Evolutionary conservation across 306 rosid species (phyloP).

Genomic region (Castanospermum australe): DNA sequence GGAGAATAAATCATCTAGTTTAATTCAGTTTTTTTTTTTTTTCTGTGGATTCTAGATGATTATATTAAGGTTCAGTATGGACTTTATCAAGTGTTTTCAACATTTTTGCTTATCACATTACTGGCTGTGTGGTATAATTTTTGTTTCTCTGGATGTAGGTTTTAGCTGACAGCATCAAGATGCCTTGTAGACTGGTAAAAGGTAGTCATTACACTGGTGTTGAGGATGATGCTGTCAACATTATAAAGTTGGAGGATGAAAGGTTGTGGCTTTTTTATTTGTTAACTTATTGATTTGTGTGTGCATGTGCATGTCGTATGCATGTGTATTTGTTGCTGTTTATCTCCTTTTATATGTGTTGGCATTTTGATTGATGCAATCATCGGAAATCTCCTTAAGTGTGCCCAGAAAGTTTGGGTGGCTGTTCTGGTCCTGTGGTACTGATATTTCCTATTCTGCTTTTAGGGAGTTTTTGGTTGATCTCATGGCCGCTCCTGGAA

Average conservation of each 20-base stretch:
- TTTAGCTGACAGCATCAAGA: slow-evolving; percentile 86
- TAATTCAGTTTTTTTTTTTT: neutral
- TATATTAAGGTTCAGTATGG: neutral
- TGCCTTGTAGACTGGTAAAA: slow-evolving; percentile 97
- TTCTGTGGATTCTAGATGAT: slow-evolving; percentile 12
- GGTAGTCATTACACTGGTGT: slow-evolving; percentile 98
- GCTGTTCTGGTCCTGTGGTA: slow-evolving; percentile 12
- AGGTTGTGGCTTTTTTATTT: slow-evolving; percentile 52
- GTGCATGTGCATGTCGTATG: neutral
- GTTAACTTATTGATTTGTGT: neutral
- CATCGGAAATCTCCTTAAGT: neutral
- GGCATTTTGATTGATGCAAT: slow-evolving; percentile 19
- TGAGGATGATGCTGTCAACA: slow-evolving; percentile 94
- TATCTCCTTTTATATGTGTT: neutral
- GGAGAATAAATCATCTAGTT: neutral
- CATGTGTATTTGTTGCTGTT: neutral
- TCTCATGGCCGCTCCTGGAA: slow-evolving; percentile 99
- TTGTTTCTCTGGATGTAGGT: slow-evolving; percentile 62
- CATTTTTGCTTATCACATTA: slow-evolving; percentile 9
- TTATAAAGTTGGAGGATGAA: slow-evolving; percentile 92
- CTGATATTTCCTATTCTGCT: slow-evolving; percentile 41
- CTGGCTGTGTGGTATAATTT: slow-evolving; percentile 5
- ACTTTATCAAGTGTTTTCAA: slow-evolving; percentile 4
- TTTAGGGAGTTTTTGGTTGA: slow-evolving; percentile 99
- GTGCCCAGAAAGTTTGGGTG: slow-evolving; percentile 17